phyloP scores from a whole-genome alignment of 2,329 filamentous ascomycete species.

The Fusarium marasasianum region DNA sequence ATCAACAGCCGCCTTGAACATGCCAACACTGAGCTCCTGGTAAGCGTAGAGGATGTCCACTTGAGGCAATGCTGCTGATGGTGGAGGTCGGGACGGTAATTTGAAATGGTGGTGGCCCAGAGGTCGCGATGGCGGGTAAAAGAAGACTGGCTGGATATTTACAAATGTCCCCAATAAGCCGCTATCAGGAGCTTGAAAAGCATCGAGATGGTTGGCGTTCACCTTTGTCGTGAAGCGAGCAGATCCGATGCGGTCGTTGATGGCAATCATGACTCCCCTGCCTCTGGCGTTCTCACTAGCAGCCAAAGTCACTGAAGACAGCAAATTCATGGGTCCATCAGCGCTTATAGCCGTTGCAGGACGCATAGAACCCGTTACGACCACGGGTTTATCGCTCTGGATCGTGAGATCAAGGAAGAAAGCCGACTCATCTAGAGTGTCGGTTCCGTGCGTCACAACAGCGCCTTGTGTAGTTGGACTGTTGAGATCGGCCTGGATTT shows the following conservation, averaged over 20 bases:
- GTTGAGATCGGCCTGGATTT: conserved; percentile 60
- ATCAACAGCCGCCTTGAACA: conserved; percentile 59
- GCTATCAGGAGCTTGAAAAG: conserved; percentile 67
- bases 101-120: conserved; percentile 57
- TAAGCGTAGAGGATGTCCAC: conserved; percentile 67
- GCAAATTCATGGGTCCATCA: conserved; percentile 70
- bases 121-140: conserved; percentile 62
- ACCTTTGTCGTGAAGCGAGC: conserved; percentile 70
- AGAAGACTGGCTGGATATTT: conserved; percentile 68
- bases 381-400: conserved; percentile 66
- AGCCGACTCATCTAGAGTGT: conserved; percentile 70
- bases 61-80: conserved; percentile 55
- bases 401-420: conserved; percentile 70
- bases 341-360: conserved; percentile 70
- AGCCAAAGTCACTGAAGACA: conserved; percentile 67
- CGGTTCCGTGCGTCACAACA: conserved; percentile 72
- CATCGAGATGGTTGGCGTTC: conserved; percentile 70
- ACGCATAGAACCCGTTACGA: conserved; percentile 70
- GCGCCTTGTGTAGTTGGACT: conserved; percentile 56
- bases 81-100: conserved; percentile 38
- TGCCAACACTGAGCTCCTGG: conserved; percentile 59
- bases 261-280: conserved; percentile 66
- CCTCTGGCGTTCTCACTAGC: conserved; percentile 54
- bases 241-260: conserved; percentile 68
- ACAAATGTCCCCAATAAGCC: conserved; percentile 68